Conservation (phyloP, 331 rosid species). For the Cydonia oblonga region DNA sequence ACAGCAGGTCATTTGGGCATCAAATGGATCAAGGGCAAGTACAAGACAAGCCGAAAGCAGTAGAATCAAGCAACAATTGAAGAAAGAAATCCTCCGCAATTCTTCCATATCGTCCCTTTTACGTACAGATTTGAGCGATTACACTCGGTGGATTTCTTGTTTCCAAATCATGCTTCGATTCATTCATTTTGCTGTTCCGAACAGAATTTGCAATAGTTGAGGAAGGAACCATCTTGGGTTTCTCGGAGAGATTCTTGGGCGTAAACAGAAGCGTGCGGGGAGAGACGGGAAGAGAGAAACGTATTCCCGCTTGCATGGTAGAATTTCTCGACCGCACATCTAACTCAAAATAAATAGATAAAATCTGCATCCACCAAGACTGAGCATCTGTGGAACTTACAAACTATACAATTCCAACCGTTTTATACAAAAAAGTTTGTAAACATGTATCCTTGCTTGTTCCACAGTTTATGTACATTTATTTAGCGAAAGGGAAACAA, state of each 20-base stretch:
- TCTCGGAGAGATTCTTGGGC: not conserved
- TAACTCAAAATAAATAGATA: not conserved
- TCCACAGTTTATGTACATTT: not conserved
- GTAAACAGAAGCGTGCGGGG: not conserved
- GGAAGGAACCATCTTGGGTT: not conserved
- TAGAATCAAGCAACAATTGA: not conserved
- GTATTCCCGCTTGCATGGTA: not conserved
- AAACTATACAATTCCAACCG: not conserved
- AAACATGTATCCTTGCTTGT: not conserved
- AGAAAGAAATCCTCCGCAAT: not conserved
- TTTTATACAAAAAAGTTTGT: not conserved
- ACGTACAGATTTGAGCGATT: too few species aligned
- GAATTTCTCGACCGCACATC: not conserved
- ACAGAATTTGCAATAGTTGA: not conserved
- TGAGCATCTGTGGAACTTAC: too few species aligned
- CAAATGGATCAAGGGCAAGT: constrained; percentile 31
- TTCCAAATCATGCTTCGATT: not conserved
- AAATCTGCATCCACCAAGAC: not conserved
- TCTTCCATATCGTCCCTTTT: not conserved
- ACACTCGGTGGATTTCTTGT: not conserved
- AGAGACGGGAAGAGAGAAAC: too few species aligned
- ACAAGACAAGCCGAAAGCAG: constrained; percentile 19
- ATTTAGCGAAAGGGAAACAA: not conserved
- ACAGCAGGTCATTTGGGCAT: constrained; percentile 10
- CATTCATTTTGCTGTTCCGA: not conserved